Evolutionary conservation across 768 basidiomycete species (phyloP).

Genomic region (Lepiota brunneoincarnata): DNA sequence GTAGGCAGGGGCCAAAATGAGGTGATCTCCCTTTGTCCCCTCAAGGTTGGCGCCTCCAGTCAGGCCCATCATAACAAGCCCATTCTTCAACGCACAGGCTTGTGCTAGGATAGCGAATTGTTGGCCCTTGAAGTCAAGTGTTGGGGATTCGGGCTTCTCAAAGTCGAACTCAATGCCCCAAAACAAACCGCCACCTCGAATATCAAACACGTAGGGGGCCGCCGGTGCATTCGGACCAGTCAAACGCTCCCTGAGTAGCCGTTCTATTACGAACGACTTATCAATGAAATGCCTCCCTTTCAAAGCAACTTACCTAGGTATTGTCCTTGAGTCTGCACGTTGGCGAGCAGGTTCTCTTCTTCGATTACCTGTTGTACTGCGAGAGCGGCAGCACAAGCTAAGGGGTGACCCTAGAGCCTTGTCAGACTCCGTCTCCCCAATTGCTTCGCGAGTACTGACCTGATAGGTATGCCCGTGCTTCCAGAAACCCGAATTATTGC

Average conservation of each 20-base stretch:
- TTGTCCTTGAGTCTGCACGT: constrained; percentile 56
- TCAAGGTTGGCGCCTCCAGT: constrained; percentile 65
- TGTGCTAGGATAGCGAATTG: constrained; percentile 70
- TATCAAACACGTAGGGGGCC: constrained; percentile 70
- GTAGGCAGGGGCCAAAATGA: constrained; percentile 78
- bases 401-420: constrained; percentile 56
- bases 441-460: constrained; percentile 27
- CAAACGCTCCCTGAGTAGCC: constrained; percentile 54
- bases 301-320: constrained; percentile 41
- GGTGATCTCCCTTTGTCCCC: constrained; percentile 68
- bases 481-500: constrained; percentile 65
- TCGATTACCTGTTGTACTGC: constrained; percentile 77
- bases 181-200: constrained; percentile 82
- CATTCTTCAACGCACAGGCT: constrained; percentile 63
- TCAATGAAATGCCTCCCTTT: background rate
- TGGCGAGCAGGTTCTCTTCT: constrained; percentile 68
- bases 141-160: constrained; percentile 34
- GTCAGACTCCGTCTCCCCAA: background rate
- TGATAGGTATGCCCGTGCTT: constrained; percentile 89
- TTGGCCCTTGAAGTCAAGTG: constrained; percentile 48
- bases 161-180: constrained; percentile 86
- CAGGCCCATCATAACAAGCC: constrained; percentile 73
- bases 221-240: constrained; percentile 52
- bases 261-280: constrained; percentile 23
- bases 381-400: constrained; percentile 75